These are phyloP conservation scores for Lyophyllum decastes DNA, from an alignment of 768 basidiomycete species.

Conservation along the genomic window DNA sequence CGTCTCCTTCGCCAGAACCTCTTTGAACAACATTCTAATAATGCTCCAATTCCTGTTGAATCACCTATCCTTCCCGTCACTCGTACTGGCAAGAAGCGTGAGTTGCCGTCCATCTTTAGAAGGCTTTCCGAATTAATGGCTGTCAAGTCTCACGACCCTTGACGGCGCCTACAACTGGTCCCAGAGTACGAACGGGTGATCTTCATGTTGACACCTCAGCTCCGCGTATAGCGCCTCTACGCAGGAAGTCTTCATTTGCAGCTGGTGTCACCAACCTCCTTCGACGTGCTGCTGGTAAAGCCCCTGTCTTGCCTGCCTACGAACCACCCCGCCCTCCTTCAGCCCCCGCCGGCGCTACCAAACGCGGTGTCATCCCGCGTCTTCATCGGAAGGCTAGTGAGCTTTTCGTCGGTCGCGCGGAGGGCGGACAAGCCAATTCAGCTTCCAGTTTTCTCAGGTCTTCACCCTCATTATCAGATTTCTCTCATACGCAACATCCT, in stretches of 20 bases:
- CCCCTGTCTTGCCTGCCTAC: conserved; percentile 3
- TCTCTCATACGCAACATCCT: conserved; percentile 6
- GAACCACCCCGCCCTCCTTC: conserved; percentile 3
- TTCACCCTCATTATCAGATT: conserved; percentile 18
- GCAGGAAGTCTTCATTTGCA: conserved; percentile 25
- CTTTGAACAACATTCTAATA: conserved; percentile 58
- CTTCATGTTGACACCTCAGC: conserved; percentile 5
- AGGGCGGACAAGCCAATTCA: conserved; percentile 20
- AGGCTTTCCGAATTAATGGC: background rate
- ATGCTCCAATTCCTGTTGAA: conserved; percentile 28
- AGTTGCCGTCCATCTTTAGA: background rate
- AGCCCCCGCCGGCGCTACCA: conserved; percentile 11
- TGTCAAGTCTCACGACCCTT: conserved; percentile 1
- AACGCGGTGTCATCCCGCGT: conserved; percentile 31
- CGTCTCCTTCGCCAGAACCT: conserved; percentile 67
- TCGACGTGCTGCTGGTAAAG: conserved; percentile 39
- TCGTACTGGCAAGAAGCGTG: conserved; percentile 18
- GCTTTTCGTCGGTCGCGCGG: conserved; percentile 28
- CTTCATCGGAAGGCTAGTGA: conserved; percentile 34
- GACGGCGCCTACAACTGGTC: background rate
- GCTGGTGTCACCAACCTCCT: conserved; percentile 36
- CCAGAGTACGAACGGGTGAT: conserved; percentile 8
- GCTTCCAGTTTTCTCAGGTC: conserved; percentile 17
- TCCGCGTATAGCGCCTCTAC: conserved; percentile 18
- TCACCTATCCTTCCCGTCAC: conserved; percentile 28